phyloP scores from a whole-genome alignment of 495 filamentous ascomycete species.

The Jackrogersella minutella region DNA sequence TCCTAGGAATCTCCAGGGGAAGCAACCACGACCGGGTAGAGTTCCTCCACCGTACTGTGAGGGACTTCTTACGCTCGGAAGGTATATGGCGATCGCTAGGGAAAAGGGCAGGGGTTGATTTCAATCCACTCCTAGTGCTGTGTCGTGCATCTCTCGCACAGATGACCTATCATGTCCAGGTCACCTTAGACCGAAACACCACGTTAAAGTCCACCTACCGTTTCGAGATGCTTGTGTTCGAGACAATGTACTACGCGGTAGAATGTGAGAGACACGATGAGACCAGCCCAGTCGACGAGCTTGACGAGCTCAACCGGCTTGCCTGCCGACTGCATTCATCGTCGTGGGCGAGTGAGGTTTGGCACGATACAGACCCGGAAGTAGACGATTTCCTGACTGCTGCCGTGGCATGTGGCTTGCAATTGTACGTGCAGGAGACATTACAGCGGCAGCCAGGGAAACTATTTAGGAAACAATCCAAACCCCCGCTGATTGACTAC shows the following conservation, averaged over 20 bases:
- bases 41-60: slow-evolving; percentile 20
- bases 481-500: background rate
- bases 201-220: background rate
- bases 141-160: background rate
- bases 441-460: background rate
- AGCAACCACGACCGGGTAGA: slow-evolving; percentile 1
- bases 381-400: slow-evolving; percentile 3
- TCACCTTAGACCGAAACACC: background rate
- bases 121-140: background rate
- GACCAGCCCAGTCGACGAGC: slow-evolving; percentile 3
- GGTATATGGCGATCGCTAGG: background rate
- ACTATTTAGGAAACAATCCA: background rate
- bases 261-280: slow-evolving; percentile 13
- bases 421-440: background rate
- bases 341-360: background rate
- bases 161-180: slow-evolving; percentile 6
- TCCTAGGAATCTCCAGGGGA: slow-evolving; percentile 5
- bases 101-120: background rate
- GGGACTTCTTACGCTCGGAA: slow-evolving; percentile 10
- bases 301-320: slow-evolving; percentile 8
- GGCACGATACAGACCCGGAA: background rate
- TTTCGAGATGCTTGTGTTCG: background rate
- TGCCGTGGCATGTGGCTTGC: slow-evolving; percentile 7
- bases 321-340: background rate
- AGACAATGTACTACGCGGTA: slow-evolving; percentile 17